These are phyloP conservation scores for Zasmidium cellare DNA, from an alignment of 2,329 filamentous ascomycete genomes.

Conservation along the genomic window DNA sequence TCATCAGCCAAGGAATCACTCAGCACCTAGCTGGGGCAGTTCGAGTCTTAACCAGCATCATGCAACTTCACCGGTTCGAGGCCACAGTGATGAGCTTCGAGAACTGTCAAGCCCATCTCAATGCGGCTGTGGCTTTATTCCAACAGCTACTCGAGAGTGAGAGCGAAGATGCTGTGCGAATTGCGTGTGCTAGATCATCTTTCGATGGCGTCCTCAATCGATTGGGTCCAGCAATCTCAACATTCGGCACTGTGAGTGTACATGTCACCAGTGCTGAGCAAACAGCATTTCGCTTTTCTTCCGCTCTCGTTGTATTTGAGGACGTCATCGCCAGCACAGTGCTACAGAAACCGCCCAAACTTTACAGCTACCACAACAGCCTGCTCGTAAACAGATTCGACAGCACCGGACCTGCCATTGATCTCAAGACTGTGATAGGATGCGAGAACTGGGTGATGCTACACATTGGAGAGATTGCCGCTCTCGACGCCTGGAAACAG, in stretches of 20 bases:
- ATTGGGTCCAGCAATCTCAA: neutral
- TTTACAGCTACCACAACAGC: neutral
- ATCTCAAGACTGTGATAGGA: neutral
- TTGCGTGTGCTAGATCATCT: neutral
- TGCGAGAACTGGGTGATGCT: neutral
- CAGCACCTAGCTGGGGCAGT: neutral
- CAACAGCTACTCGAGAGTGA: neutral
- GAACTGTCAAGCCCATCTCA: neutral
- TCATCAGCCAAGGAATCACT: neutral
- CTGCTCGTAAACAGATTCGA: neutral
- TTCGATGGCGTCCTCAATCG: neutral
- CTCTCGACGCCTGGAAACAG: neutral
- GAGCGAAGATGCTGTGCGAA: neutral
- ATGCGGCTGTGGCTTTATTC: neutral
- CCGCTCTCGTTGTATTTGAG: neutral
- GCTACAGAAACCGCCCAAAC: neutral
- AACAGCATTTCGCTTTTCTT: neutral
- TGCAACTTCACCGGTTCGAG: conserved; percentile 1
- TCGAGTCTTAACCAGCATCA: neutral
- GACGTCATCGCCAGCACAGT: neutral
- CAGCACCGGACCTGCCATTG: neutral
- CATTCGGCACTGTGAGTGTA: neutral
- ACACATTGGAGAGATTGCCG: neutral
- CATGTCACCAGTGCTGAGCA: neutral
- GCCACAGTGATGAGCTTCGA: neutral